Evolutionary conservation across 345 rosid genomes (phyloP).

Genomic region (Eucalyptus tenuipes): DNA sequence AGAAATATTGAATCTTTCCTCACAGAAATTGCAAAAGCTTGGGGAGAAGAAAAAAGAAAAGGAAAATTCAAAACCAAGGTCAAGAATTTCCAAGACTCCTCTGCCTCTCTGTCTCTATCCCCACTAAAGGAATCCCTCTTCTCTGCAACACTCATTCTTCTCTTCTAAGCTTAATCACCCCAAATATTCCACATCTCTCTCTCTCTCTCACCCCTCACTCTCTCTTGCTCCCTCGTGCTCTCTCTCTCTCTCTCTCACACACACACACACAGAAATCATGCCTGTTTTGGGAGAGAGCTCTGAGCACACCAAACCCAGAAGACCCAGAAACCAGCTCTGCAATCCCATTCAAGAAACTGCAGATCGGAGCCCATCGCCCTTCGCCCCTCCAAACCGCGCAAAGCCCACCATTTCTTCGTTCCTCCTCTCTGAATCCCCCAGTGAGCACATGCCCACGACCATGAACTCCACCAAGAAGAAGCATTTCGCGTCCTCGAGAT

Average conservation of each 20-base stretch:
- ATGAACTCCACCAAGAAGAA: conserved; percentile 11
- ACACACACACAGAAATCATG: conserved; percentile 30
- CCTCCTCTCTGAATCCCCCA: not conserved
- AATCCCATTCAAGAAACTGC: not conserved
- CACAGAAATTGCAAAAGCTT: not conserved
- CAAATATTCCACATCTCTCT: not conserved
- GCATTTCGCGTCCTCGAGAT: conserved; percentile 14
- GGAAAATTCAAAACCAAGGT: not conserved
- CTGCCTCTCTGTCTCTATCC: not conserved
- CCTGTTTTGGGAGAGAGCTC: conserved; percentile 24
- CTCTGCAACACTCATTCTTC: not conserved
- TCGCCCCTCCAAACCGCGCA: not conserved
- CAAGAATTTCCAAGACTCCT: not conserved
- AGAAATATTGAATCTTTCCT: not conserved
- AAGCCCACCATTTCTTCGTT: conserved; percentile 40
- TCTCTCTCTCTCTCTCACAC: not conserved
- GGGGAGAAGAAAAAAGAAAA: not conserved
- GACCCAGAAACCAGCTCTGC: conserved; percentile 33
- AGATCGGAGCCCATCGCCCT: conserved; percentile 19
- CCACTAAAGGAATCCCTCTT: not conserved
- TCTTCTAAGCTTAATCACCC: not conserved
- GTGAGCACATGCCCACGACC: not conserved
- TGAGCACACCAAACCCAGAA: conserved; percentile 33
- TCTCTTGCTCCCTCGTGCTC: not conserved
- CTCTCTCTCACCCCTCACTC: not conserved